Evolutionary conservation across 2,329 filamentous ascomycete genomes (phyloP).

Genomic region (Colletotrichum abscissum): DNA sequence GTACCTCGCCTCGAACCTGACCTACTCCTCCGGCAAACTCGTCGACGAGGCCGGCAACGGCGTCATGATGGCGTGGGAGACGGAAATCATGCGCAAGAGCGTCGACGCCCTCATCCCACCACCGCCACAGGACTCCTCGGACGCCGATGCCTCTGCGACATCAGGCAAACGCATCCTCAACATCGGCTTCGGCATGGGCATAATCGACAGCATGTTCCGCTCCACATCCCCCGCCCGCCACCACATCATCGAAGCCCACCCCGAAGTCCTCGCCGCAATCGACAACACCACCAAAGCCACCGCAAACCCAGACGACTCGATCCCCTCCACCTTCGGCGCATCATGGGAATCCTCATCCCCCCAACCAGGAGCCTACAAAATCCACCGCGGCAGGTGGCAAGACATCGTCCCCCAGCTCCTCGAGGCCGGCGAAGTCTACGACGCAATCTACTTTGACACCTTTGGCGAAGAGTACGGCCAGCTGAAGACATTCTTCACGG

Average conservation of each 20-base stretch:
- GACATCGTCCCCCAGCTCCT: constrained; percentile 78
- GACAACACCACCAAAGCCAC: constrained; percentile 41
- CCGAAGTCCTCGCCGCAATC: constrained; percentile 77
- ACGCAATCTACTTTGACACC: constrained; percentile 97
- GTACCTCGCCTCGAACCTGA: constrained; percentile 76
- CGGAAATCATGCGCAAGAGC: constrained; percentile 83
- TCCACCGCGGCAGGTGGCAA: constrained; percentile 84
- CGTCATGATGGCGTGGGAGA: constrained; percentile 96
- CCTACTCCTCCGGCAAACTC: constrained; percentile 73
- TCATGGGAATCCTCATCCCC: constrained; percentile 66
- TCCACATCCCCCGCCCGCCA: constrained; percentile 74
- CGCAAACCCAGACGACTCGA: background rate
- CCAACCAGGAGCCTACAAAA: constrained; percentile 75
- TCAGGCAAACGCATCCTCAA: constrained; percentile 77
- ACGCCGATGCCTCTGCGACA: too few species aligned
- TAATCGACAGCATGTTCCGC: constrained; percentile 82
- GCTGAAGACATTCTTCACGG: constrained; percentile 87
- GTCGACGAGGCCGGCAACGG: constrained; percentile 82
- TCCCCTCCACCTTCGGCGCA: constrained; percentile 62
- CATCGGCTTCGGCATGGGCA: constrained; percentile 92
- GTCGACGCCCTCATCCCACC: constrained; percentile 71
- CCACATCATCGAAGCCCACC: constrained; percentile 89
- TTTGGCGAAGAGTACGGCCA: constrained; percentile 94
- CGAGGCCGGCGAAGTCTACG: constrained; percentile 76
- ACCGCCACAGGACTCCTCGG: background rate